Base-by-base conservation (phyloP, 2,329 filamentous ascomycete genomes). In the Periglandula ipomoeae region DNA sequence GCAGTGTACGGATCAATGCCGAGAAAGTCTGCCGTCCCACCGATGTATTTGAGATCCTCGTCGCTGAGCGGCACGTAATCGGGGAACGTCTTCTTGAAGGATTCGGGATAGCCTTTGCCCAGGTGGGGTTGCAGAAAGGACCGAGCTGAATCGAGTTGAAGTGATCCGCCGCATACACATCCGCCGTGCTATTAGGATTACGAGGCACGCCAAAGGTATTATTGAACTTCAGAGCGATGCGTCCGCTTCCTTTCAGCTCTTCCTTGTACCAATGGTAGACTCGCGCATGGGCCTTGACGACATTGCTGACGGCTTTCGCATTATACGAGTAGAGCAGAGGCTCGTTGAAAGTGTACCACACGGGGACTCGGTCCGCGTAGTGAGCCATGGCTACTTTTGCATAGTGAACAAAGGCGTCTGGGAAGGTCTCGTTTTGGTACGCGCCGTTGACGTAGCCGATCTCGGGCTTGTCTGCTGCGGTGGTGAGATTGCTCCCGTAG, bases 1-100 rank as follows among this genome's bases (percentile, higher is more conserved):
- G 75, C 72, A 0, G 75, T 79, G 62, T 82, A 82, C 0, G 76
- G 73, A 53, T 82, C 77, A 34, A 82, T 71, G 6, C 70, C 75
- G 35, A 78, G 69, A 48, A 80, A 74, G 58, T 82, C 79, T 3
- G 72, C 68, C 0, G 74, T 78, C 6, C 70, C 68, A 19, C 69
- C 66, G 26, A 79, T 70, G 43, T 71, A 69, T 2, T 54, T 57
- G n/a, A 82, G 63, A 35, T 84, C 65, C 1, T 69, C 62, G 0
- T 66, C 53, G 1, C 65, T 76, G 26, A 82, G 61, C 0, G 70
- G 69, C 3, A 72, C 65, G n/a, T 73, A 67, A 15, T 70, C 67
- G 0, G 65, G 60, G 2, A 73, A 62, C 0, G 73, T 74, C 17
- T 67, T 63, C 43, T 73, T 72, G 48, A 70, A 67, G 15, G 63